A percentile compares a stretch with the other conserved stretches of the same genome.
Evolutionary conservation across 495 filamentous ascomycete species (phyloP).

Genomic region (Mycothermus thermophilus): DNA sequence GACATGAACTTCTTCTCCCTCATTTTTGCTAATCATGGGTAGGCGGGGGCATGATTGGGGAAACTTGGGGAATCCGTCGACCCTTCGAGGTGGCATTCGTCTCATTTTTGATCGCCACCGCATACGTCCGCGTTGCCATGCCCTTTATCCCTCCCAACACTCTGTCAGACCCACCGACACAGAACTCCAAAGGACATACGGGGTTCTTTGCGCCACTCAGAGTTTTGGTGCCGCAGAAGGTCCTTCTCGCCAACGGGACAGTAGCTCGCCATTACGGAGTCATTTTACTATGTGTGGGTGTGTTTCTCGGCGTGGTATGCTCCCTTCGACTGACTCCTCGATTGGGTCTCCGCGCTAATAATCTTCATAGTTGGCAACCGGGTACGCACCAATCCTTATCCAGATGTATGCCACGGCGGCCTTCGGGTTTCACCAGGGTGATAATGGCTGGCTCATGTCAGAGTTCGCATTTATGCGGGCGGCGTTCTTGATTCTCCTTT

Average conservation of each 20-base stretch:
- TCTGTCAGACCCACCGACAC: slow-evolving; percentile 19
- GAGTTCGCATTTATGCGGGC: slow-evolving; percentile 39
- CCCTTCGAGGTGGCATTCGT: slow-evolving; percentile 40
- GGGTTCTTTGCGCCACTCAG: slow-evolving; percentile 41
- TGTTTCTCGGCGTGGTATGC: slow-evolving; percentile 38
- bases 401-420: slow-evolving; percentile 42
- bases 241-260: slow-evolving; percentile 27
- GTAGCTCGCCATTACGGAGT: slow-evolving; percentile 33
- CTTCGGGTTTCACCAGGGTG: slow-evolving; percentile 38
- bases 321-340: background rate
- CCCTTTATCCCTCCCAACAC: slow-evolving; percentile 29
- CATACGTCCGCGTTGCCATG: slow-evolving; percentile 24
- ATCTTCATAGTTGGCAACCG: slow-evolving; percentile 33
- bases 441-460: slow-evolving; percentile 41
- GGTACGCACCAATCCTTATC: slow-evolving; percentile 37
- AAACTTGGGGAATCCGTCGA: slow-evolving; percentile 33
- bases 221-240: slow-evolving; percentile 34
- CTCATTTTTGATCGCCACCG: slow-evolving; percentile 28
- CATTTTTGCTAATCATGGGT: background rate
- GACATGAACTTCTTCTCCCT: background rate
- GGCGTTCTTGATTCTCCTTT: slow-evolving; percentile 39
- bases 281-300: slow-evolving; percentile 37
- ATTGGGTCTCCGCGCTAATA: background rate
- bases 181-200: slow-evolving; percentile 20
- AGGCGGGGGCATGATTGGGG: slow-evolving; percentile 40